A percentile compares a stretch with the other conserved stretches of the same genome.
These are phyloP conservation scores for Boletus subcaerulescens DNA, from an alignment of 768 basidiomycete species.

Conservation along the genomic window DNA sequence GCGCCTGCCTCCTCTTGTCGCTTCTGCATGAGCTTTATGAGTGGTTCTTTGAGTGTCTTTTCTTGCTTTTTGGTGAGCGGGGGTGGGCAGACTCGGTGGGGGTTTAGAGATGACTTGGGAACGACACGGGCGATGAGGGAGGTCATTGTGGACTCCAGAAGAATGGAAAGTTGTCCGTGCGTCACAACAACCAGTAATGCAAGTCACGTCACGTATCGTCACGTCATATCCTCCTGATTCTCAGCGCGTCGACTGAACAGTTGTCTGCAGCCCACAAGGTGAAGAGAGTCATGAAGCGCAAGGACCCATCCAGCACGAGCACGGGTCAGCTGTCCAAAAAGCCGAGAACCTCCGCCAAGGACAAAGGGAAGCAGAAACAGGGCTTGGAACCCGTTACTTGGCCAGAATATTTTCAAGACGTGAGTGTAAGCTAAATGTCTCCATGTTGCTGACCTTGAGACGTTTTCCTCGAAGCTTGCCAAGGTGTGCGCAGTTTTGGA, in stretches of 20 bases:
- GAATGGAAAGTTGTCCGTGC: neutral
- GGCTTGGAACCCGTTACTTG: slow-evolving; percentile 32
- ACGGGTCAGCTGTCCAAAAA: slow-evolving; percentile 11
- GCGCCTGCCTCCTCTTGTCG: slow-evolving; percentile 38
- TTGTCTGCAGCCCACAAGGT: neutral
- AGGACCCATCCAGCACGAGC: neutral
- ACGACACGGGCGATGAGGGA: slow-evolving; percentile 36
- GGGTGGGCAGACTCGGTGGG: slow-evolving; percentile 23
- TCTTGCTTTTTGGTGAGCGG: slow-evolving; percentile 33
- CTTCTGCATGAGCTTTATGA: slow-evolving; percentile 42
- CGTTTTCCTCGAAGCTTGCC: slow-evolving; percentile 42
- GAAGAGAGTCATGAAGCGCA: slow-evolving; percentile 14
- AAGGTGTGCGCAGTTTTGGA: slow-evolving; percentile 42
- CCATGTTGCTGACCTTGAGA: neutral
- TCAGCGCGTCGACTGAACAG: too few species aligned
- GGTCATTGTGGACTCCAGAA: slow-evolving; percentile 1
- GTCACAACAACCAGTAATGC: neutral
- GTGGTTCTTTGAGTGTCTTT: slow-evolving; percentile 29
- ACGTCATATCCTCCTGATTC: slow-evolving; percentile 6
- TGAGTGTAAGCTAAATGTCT: slow-evolving; percentile 15
- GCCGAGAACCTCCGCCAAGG: slow-evolving; percentile 5
- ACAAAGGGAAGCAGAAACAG: slow-evolving; percentile 21
- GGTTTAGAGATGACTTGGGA: slow-evolving; percentile 31
- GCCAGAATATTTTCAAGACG: slow-evolving; percentile 64
- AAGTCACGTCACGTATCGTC: slow-evolving; percentile 21